A percentile compares a stretch with the other conserved stretches of the same genome.
phyloP scores from a whole-genome alignment of 148 eudicot genomes.

The Oxyria digyna region DNA sequence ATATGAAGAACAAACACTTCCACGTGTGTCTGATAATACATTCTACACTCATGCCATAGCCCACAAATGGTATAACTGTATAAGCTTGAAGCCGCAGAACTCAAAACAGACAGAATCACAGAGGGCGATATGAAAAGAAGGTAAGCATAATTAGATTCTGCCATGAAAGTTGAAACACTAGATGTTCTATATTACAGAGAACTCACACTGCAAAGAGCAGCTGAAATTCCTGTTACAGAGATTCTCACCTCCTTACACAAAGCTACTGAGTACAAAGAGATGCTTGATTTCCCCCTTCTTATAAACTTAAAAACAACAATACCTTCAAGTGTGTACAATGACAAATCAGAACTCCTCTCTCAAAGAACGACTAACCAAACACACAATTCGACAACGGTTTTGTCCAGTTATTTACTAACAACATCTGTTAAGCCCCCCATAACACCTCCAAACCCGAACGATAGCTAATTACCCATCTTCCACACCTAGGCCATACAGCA shows the following conservation, averaged over 20 bases:
- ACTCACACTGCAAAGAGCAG: conserved; percentile 9
- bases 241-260: conserved; percentile 5
- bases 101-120: neutral
- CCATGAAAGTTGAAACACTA: conserved; percentile 7
- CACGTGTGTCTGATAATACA: too few relatives aligned
- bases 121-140: neutral
- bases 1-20: too few relatives aligned
- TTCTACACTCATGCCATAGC: neutral
- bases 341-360: conserved; percentile 5
- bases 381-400: conserved; percentile 10
- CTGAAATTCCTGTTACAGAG: conserved; percentile 7
- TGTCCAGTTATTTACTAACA: conserved; percentile 12
- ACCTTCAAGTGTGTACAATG: conserved; percentile 11
- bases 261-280: conserved; percentile 11
- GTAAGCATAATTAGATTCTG: conserved; percentile 11
- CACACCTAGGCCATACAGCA: conserved; percentile 6
- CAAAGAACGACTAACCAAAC: conserved; percentile 10
- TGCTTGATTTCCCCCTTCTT: conserved; percentile 6
- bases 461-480: neutral
- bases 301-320: conserved; percentile 10
- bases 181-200: conserved; percentile 12
- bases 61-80: neutral
- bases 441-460: conserved; percentile 5
- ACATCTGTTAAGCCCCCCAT: neutral
- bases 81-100: too few relatives aligned